Conservation (phyloP, 2,329 filamentous ascomycete genomes). For the Paraphoma sp. region DNA sequence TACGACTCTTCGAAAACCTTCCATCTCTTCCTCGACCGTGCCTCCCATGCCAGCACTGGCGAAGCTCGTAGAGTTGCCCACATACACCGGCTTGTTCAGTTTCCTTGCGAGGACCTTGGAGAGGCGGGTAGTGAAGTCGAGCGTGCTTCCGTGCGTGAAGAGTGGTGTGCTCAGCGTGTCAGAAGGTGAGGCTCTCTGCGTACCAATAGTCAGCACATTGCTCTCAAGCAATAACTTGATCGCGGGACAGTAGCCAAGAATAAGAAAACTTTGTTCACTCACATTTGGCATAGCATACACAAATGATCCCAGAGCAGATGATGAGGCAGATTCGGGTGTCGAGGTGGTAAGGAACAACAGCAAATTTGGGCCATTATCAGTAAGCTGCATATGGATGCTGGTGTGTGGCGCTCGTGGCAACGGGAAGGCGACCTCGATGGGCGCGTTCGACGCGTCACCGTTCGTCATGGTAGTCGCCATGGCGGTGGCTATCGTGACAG, state of each 20-base stretch:
- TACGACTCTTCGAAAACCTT: constrained; percentile 78
- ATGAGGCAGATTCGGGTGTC: constrained; percentile 49
- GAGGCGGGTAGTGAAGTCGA: constrained; percentile 86
- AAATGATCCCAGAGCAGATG: constrained; percentile 76
- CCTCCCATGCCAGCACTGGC: constrained; percentile 76
- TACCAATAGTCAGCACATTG: constrained; percentile 11
- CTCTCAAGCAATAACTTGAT: background rate
- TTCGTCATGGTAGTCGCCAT: constrained; percentile 27
- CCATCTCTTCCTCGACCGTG: constrained; percentile 92
- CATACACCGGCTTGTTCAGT: constrained; percentile 79
- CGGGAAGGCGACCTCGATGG: constrained; percentile 63
- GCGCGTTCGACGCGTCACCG: constrained; percentile 38
- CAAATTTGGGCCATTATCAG: constrained; percentile 58
- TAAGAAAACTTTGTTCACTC: constrained; percentile 15
- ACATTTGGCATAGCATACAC: constrained; percentile 95
- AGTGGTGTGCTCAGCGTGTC: constrained; percentile 80
- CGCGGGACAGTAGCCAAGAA: no score
- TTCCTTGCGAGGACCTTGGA: constrained; percentile 83
- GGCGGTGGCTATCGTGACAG: background rate
- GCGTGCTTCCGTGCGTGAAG: constrained; percentile 74
- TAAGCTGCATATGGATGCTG: constrained; percentile 66
- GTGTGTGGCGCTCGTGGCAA: constrained; percentile 63
- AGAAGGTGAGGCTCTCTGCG: constrained; percentile 49
- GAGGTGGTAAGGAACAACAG: constrained; percentile 64
- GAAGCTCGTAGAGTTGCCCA: constrained; percentile 86